Base-by-base conservation (phyloP, 768 basidiomycete genomes). In the Coprinopsis marcescibilis region DNA sequence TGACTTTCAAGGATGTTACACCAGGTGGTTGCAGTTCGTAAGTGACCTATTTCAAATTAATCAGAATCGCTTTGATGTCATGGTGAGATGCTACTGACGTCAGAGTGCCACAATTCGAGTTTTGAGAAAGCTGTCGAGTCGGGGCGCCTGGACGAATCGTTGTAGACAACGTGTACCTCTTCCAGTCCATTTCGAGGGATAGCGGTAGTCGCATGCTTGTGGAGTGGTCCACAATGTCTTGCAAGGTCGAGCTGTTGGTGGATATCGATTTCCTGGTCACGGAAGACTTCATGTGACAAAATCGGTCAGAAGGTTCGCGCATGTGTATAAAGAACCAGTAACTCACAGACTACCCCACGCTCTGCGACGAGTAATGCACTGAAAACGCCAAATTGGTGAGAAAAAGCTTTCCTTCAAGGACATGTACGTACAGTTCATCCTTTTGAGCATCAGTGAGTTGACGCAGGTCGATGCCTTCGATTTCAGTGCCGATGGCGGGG, bases 21-120 rank as follows among this genome's bases (percentile, higher is more conserved):
- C 83, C 75, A 1, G 89, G 89, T n/a, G 85, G 86, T 56, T 88
- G 86, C 12, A 84, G 57, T 62, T 93, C 89, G 65, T 89, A 92
- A 3, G 84, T 77, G 4, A 83, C 71, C 73, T 73, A 23, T 10
- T n/a, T 19, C 12, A 14, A n/a, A 32, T 30, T 17, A 25, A 10
- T 30, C 19, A 15, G 25, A 33, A 43, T 33, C n/a, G 13, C 24
- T 13, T 29, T 4, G 17, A 15, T 19, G 12, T 36, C 20, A 10
- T 7, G 35, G 15, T 19, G 7, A 36, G 37, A 19, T 23, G 17
- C 26, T 33, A 36, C 7, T 11, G 12, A 85, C 86, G 61, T 92
- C 90, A 2, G 82, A 79, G 64, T 90, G 88, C 81, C 84, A 89
- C 15, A 91, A 72, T 53, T 89, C 89, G 12, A 81, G 53, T 59